Evolutionary conservation across 2,329 filamentous ascomycete species (phyloP).

Genomic region (Dactylellina haptotyla): DNA sequence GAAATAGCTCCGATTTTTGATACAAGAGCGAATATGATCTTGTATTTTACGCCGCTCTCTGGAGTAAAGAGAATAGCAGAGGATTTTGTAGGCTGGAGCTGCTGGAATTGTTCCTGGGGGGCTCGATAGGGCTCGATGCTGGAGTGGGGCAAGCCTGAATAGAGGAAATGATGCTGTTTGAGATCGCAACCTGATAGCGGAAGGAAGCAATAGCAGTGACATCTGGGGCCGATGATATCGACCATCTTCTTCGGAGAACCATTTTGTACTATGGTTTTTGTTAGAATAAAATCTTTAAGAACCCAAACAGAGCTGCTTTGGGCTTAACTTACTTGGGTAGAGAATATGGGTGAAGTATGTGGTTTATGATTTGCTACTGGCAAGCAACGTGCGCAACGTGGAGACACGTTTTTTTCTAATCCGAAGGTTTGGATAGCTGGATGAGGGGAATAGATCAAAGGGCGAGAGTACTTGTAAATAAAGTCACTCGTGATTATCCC

Average conservation of each 20-base stretch:
- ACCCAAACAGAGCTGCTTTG: background rate
- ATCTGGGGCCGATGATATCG: conserved; percentile 41
- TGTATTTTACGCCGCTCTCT: conserved; percentile 38
- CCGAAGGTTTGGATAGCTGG: background rate
- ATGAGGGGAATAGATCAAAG: background rate
- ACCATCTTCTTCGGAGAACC: conserved; percentile 52
- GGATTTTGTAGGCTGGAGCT: conserved; percentile 42
- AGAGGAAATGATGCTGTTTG: conserved; percentile 50
- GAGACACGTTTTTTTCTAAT: background rate
- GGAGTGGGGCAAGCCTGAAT: conserved; percentile 48
- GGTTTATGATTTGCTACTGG: background rate
- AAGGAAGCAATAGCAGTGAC: conserved; percentile 51
- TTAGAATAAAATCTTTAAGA: background rate
- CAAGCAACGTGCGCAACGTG: background rate
- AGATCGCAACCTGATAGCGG: conserved; percentile 52
- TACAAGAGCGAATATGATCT: too few species aligned
- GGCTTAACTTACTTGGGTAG: too few species aligned
- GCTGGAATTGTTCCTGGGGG: conserved; percentile 4
- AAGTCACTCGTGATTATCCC: conserved; percentile 14
- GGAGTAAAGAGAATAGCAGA: conserved; percentile 44
- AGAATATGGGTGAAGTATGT: too few species aligned
- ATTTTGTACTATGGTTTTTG: conserved; percentile 14
- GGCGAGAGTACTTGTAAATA: conserved; percentile 29
- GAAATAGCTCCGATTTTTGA: too few species aligned
- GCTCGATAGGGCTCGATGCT: conserved; percentile 45